Evolutionary conservation across 495 filamentous ascomycete genomes (phyloP), one percentile per base, ranked within the genome.

Genomic region (Letharia lupina): DNA sequence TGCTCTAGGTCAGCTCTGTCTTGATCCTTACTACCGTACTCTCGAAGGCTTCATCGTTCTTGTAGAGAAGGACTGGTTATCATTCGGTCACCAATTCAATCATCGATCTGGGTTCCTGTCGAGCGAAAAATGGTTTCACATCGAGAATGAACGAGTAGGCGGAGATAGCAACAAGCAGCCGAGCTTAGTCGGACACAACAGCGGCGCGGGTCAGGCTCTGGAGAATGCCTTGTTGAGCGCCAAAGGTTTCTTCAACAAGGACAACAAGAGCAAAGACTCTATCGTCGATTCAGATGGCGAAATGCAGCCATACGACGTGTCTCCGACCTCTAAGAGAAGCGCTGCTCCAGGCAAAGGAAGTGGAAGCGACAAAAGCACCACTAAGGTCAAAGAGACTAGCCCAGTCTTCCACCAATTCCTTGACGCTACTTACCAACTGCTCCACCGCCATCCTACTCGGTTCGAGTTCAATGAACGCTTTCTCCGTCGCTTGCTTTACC

Each of bases 401-500:
- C 95, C 95, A 0, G 88, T 98, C 16, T 98, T 99, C 77, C 95
- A 99, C 71, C 95, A 99, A 73, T 99, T 98, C 75, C 86, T 99
- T 13, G 95, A 99, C 71, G 90, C 91, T 28, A 91, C 91, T 7
- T 98, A 93, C 69, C 95, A 99, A 70, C 81, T 99, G 12, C 80
- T 96, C 18, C 79, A 88, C 62, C 95, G 98, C 70, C 79, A 96
- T 69, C 93, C 94, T 0, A 90, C 86, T 39, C 84, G 94, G 1
- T 99, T 99, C 72, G 93, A 99, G 72, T 99, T 93, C 77, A 98
- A 96, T 68, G 95, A 98, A 72, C 87, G 93, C 2, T 97, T 99
- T 73, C 81, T 99, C 13, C 84, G 92, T 7, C 86, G 95, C 13
- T 76, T 99, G 6, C 81, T 97, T 8, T 99, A 97, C 71, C 95